Evolutionary conservation across 805 yeast species (phyloP).

Genomic region (Zygoascus tannicola): DNA sequence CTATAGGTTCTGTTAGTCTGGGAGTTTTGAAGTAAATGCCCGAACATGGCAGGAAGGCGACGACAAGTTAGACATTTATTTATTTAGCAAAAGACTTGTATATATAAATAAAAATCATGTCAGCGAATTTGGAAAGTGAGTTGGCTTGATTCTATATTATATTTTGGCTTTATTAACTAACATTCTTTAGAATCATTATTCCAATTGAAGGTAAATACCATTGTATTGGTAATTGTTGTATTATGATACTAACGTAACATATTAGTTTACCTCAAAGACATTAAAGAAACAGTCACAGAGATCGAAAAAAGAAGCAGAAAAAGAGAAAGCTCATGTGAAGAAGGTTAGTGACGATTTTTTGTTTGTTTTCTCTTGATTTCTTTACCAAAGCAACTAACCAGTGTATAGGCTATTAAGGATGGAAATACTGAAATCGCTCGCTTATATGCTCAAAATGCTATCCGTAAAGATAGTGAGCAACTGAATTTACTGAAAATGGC

Average conservation of each 20-base stretch:
- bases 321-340: constrained; percentile 80
- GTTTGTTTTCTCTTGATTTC: too few relatives aligned
- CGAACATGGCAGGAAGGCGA: too few relatives aligned
- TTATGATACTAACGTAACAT: too few relatives aligned
- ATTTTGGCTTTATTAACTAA: constrained; percentile 2
- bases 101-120: too few relatives aligned
- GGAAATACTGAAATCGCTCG: constrained; percentile 90
- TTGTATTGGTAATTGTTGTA: too few relatives aligned
- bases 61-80: too few relatives aligned
- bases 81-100: too few relatives aligned
- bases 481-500: constrained; percentile 72
- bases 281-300: constrained; percentile 80
- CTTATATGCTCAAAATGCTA: constrained; percentile 91
- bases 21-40: too few relatives aligned
- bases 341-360: constrained; percentile 45
- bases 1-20: too few relatives aligned
- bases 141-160: too few relatives aligned
- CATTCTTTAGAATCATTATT: constrained; percentile 45
- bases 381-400: background rate
- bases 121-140: constrained; percentile 35
- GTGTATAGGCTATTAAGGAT: constrained; percentile 51
- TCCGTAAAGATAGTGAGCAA: constrained; percentile 81
- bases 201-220: constrained; percentile 45
- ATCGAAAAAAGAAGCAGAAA: constrained; percentile 82
- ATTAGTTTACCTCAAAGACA: constrained; percentile 86